Evolutionary conservation across 2,329 filamentous ascomycete genomes (phyloP), one percentile per base, ranked within the genome.

Genomic region (Hymenoscyphus infarciens): DNA sequence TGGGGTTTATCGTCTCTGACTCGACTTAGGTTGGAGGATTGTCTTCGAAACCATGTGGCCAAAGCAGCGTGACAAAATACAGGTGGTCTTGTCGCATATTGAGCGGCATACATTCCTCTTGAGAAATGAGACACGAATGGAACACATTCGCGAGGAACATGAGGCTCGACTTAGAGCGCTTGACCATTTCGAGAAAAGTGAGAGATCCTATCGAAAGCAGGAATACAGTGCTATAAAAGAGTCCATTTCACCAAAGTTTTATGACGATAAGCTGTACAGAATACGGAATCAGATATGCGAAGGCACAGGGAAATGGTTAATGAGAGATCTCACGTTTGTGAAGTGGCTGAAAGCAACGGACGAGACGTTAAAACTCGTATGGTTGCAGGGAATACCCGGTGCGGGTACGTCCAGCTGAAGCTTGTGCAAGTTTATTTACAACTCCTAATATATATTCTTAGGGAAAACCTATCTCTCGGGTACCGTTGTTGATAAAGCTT

Each of bases 31-130:
- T 5, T 71, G 67, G 67, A 66, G 62, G 57, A 45, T 66, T 52
- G 13, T 74, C 6, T 75, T 76, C 54, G 71, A 75, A 54, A 58
- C 67, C 1, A 16, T 75, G 4, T 75, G 74, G 74, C 72, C 73
- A 29, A 72, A 63, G 35, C 63, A 72, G 13, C 45, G 54, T 27
- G 64, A 66, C 2, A 72, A 71, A 45, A 64, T 64, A 52, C 11
- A 38, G 33, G 27, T 57, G 3, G 54, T 62, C 15, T 35, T 60
- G 31, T 22, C 15, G 3, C 35, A 58, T 60, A 64, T 64, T 33
- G 52, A 57, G 15, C 52, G 60, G 15, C 63, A 57, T 33, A 57
- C 56, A 25, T n/a, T 19, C 2, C 55, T 64, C n/a, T 59, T 64
- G 62, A 61, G 59, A 35, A 59, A 42, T 56, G 56, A 64, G 35